phyloP scores from a whole-genome alignment of 2,329 filamentous ascomycete genomes.

The Penicillium psychrosexuale region DNA sequence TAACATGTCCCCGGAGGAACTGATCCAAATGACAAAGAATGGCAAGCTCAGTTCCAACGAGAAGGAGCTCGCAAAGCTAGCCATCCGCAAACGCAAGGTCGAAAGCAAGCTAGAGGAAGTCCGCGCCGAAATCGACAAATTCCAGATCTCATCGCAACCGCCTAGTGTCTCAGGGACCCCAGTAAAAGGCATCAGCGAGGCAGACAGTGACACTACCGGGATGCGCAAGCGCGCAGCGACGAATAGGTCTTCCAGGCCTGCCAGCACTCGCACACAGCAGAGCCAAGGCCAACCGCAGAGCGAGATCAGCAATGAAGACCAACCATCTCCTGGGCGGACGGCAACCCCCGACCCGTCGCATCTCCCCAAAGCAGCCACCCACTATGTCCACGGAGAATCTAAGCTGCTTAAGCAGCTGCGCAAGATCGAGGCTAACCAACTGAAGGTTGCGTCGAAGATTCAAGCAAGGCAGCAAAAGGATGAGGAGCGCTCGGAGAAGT shows the following conservation, averaged over 20 bases:
- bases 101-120: constrained; percentile 38
- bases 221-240: constrained; percentile 20
- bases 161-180: constrained; percentile 6
- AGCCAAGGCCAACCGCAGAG: constrained; percentile 10
- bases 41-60: constrained; percentile 38
- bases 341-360: constrained; percentile 17
- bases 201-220: constrained; percentile 17
- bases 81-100: constrained; percentile 40
- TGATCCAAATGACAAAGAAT: constrained; percentile 28
- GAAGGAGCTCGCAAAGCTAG: constrained; percentile 45
- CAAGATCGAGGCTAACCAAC: constrained; percentile 43
- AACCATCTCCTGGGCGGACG: constrained; percentile 8
- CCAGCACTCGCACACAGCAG: constrained; percentile 16
- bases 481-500: constrained; percentile 44
- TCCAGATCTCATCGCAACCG: constrained; percentile 18
- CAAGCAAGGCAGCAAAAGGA: constrained; percentile 39
- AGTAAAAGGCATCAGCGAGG: constrained; percentile 13
- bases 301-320: constrained; percentile 14
- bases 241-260: constrained; percentile 16
- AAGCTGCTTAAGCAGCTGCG: constrained; percentile 40
- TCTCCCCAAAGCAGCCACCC: constrained; percentile 30
- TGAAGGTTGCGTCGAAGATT: constrained; percentile 42
- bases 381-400: constrained; percentile 33
- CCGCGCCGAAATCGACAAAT: constrained; percentile 33
- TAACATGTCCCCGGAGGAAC: constrained; percentile 22